Evolutionary conservation across 306 rosid genomes (phyloP).

Genomic region (Vigna nakashimae): DNA sequence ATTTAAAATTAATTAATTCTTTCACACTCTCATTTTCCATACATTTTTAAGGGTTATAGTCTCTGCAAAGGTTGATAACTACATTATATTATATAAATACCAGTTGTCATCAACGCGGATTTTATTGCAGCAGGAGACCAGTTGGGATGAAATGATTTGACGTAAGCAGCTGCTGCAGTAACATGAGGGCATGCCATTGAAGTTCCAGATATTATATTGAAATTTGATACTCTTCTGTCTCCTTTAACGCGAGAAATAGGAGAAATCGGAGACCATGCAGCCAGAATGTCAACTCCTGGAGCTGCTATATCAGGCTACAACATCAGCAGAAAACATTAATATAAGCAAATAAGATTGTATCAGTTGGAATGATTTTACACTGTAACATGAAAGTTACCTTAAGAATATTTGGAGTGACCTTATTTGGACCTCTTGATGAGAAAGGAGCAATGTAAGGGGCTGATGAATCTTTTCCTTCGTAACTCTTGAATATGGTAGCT

Average conservation of each 20-base stretch:
- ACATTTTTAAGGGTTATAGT: no score
- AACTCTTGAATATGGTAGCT: constrained; percentile 45
- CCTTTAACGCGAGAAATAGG: background rate
- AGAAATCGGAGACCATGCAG: constrained; percentile 42
- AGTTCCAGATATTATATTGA: constrained; percentile 41
- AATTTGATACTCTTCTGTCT: constrained; percentile 13
- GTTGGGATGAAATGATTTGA: constrained; percentile 1
- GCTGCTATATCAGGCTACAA: constrained; percentile 58
- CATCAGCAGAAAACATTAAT: background rate
- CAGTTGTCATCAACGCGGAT: constrained; percentile 15
- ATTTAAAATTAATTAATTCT: no score
- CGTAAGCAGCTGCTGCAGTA: constrained; percentile 7
- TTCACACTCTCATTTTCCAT: no score
- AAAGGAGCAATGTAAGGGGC: constrained; percentile 48
- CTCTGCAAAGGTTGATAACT: no score
- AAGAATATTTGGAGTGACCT: background rate
- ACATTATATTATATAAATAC: background rate
- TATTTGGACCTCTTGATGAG: constrained; percentile 37
- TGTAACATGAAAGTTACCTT: background rate
- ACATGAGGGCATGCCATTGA: constrained; percentile 65
- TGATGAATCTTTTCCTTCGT: constrained; percentile 26
- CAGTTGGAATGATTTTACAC: background rate
- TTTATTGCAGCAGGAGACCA: constrained; percentile 6
- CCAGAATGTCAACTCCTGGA: constrained; percentile 53
- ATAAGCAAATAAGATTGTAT: background rate